A percentile compares a stretch with the other conserved stretches of the same genome.
phyloP scores from a whole-genome alignment of 305 asterid genomes.

The Solanum chacoense region DNA sequence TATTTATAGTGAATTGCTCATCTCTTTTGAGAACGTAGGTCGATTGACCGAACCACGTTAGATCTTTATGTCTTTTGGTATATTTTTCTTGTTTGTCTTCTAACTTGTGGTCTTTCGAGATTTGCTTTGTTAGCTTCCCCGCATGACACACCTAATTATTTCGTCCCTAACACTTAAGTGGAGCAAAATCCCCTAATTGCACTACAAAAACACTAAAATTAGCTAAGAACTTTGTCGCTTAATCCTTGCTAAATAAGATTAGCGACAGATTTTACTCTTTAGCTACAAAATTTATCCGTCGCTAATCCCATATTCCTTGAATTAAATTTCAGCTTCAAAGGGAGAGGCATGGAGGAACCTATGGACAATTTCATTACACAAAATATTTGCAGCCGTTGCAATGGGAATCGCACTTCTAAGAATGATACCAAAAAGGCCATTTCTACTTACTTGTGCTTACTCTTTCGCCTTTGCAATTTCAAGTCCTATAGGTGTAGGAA shows the following conservation, averaged over 20 bases:
- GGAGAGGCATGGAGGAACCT: slow-evolving; percentile 76
- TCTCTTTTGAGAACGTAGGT: background rate
- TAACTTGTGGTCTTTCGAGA: background rate
- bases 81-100: background rate
- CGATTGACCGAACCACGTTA: background rate
- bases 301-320: background rate
- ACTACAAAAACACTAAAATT: background rate
- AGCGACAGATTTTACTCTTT: background rate
- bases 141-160: background rate
- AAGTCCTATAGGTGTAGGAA: slow-evolving; percentile 80
- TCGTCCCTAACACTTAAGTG: background rate
- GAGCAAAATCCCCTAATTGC: background rate
- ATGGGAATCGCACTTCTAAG: slow-evolving; percentile 88
- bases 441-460: slow-evolving; percentile 45
- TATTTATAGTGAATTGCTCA: background rate
- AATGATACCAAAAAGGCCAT: slow-evolving; percentile 89
- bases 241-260: background rate
- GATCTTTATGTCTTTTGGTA: background rate
- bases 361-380: slow-evolving; percentile 86
- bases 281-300: background rate
- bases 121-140: background rate
- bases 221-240: background rate
- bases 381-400: slow-evolving; percentile 83
- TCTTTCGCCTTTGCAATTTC: slow-evolving; percentile 79
- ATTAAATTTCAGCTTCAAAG: slow-evolving; percentile 36